Conservation (phyloP, 352 stramenopile genomes). For the Poterioochromonas sp. region DNA sequence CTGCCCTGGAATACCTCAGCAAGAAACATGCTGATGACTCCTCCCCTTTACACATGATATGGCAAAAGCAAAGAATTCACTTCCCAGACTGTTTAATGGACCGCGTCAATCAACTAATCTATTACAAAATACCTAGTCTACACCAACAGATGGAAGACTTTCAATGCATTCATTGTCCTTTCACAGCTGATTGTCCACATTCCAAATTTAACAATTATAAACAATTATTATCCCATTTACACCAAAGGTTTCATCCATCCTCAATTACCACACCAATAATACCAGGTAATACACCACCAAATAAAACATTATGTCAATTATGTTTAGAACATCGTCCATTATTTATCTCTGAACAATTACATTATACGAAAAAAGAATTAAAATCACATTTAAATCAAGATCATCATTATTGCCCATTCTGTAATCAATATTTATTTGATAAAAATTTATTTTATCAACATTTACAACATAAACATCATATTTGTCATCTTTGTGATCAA, state of each 20-base stretch:
- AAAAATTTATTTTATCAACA: neutral
- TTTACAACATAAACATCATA: constrained; percentile 5
- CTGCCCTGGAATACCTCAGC: neutral
- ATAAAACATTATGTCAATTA: too few relatives aligned
- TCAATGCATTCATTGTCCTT: constrained; percentile 2
- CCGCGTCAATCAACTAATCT: neutral
- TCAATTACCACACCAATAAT: too few relatives aligned
- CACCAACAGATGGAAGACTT: neutral
- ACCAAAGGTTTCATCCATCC: too few relatives aligned
- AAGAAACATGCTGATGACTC: neutral
- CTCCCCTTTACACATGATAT: neutral
- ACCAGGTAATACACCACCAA: too few relatives aligned
- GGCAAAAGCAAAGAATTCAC: too few relatives aligned
- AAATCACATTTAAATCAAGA: neutral
- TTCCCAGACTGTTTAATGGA: neutral
- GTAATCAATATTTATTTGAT: constrained; percentile 3
- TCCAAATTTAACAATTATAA: neutral
- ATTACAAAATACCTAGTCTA: neutral
- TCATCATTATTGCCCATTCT: constrained; percentile 14
- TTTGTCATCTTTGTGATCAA: constrained; percentile 9
- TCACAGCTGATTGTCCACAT: neutral
- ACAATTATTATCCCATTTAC: neutral
- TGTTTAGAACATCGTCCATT: constrained; percentile 2
- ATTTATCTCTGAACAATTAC: neutral
- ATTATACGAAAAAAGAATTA: neutral